phyloP scores from a whole-genome alignment of 768 basidiomycete genomes.

The Termitomyces sp. region DNA sequence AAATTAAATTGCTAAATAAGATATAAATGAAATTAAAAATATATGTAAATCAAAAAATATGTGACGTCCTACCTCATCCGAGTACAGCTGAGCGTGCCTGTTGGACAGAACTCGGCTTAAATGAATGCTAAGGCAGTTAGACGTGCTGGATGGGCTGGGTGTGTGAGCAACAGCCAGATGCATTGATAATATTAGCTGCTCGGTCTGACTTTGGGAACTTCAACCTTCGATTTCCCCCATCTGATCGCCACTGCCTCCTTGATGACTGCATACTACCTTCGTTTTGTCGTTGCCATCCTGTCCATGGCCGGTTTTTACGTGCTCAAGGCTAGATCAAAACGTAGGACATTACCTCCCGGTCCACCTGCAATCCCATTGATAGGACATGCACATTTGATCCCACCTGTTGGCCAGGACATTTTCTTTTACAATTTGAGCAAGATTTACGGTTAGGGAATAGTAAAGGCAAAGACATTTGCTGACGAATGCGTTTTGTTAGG shows the following conservation, averaged over 20 bases:
- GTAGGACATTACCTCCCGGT: conserved; percentile 17
- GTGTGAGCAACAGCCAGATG: too few relatives aligned
- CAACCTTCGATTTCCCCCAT: background rate
- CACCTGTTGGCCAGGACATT: conserved; percentile 16
- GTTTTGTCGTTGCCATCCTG: background rate
- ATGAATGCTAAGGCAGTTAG: too few relatives aligned
- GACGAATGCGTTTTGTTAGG: background rate
- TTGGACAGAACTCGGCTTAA: too few relatives aligned
- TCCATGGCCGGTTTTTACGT: background rate
- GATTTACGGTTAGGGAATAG: conserved; percentile 20
- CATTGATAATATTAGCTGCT: too few relatives aligned
- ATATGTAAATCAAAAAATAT: too few relatives aligned
- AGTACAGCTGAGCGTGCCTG: too few relatives aligned
- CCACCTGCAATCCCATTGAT: conserved; percentile 28
- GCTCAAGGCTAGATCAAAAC: background rate
- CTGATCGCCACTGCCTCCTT: background rate
- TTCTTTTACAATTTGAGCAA: conserved; percentile 27
- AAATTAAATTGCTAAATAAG: too few relatives aligned
- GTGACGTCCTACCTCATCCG: too few relatives aligned
- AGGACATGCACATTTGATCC: conserved; percentile 29
- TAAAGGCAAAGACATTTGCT: background rate
- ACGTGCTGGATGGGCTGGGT: too few relatives aligned
- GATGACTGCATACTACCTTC: background rate
- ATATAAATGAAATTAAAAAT: too few relatives aligned
- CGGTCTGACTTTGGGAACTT: too few relatives aligned